Percentiles rank a stretch among this genome's conserved stretches.
Conservation (phyloP, 768 basidiomycete species). For the Amanita phalloides region DNA sequence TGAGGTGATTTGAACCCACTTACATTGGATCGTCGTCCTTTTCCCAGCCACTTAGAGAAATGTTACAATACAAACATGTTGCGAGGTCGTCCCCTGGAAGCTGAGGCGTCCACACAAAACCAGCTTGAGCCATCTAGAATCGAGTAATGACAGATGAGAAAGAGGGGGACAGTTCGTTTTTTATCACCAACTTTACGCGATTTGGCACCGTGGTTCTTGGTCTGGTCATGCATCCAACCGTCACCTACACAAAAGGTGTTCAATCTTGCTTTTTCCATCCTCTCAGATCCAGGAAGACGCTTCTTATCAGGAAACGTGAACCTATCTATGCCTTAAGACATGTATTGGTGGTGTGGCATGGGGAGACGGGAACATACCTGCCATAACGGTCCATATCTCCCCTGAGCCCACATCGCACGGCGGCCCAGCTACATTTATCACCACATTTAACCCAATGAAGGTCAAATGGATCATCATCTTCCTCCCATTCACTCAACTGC, state of each 20-base stretch:
- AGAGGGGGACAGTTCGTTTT: background rate
- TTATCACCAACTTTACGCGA: conserved; percentile 47
- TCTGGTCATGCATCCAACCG: conserved; percentile 62
- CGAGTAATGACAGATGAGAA: background rate
- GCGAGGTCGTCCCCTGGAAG: conserved; percentile 65
- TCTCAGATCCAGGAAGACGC: conserved; percentile 55
- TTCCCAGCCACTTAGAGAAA: conserved; percentile 81
- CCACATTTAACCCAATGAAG: conserved; percentile 71
- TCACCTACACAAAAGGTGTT: conserved; percentile 47
- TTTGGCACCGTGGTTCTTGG: conserved; percentile 52
- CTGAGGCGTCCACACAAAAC: conserved; percentile 75
- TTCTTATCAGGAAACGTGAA: conserved; percentile 46
- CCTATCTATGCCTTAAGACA: conserved; percentile 23
- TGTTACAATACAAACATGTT: conserved; percentile 77
- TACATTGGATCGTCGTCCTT: conserved; percentile 80
- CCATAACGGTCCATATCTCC: conserved; percentile 47
- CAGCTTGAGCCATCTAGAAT: conserved; percentile 76
- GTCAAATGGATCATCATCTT: conserved; percentile 73
- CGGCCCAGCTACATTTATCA: conserved; percentile 67
- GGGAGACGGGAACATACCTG: conserved; percentile 28
- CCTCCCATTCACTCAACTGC: conserved; percentile 77
- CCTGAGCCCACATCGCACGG: conserved; percentile 59
- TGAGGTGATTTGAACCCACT: conserved; percentile 15
- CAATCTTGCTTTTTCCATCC: conserved; percentile 64
- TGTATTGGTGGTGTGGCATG: background rate